Percentiles rank a stretch among this genome's conserved stretches.
Evolutionary conservation across 257 asterid species (phyloP).

Genomic region (Knoxia roxburghii): DNA sequence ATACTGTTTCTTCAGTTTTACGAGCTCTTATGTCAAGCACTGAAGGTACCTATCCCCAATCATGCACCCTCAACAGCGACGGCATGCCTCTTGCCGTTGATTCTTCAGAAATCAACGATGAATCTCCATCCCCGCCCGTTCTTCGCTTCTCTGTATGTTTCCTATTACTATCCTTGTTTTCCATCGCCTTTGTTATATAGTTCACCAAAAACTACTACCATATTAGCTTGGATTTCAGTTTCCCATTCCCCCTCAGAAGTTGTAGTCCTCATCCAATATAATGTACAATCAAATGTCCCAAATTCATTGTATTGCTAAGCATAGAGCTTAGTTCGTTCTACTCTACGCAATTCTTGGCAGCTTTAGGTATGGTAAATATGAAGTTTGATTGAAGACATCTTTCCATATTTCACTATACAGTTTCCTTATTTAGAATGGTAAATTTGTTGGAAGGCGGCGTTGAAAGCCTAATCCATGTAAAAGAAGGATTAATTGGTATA

Average conservation of each 20-base stretch:
- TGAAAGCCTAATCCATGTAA: too few species aligned
- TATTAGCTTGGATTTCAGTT: conserved; percentile 20
- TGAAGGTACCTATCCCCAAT: conserved; percentile 38
- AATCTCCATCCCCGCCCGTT: conserved; percentile 42
- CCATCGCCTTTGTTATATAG: conserved; percentile 17
- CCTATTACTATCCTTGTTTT: conserved; percentile 33
- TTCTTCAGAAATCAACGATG: conserved; percentile 62
- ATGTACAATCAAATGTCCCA: conserved; percentile 10
- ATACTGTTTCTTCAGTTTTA: conserved; percentile 74
- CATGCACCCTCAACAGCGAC: conserved; percentile 68
- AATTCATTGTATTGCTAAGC: conserved; percentile 19
- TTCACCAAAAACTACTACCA: conserved; percentile 21
- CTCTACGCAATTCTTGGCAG: neutral
- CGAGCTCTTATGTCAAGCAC: conserved; percentile 70
- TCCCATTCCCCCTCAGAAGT: conserved; percentile 11
- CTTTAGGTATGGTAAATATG: conserved; percentile 4
- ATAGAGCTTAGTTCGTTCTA: conserved; percentile 3
- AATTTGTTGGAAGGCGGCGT: too few species aligned
- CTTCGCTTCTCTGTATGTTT: conserved; percentile 25
- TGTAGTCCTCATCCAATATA: conserved; percentile 18
- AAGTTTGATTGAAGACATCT: neutral
- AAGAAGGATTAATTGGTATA: too few species aligned
- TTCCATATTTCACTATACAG: too few species aligned
- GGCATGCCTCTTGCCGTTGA: conserved; percentile 94
- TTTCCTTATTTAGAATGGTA: too few species aligned